These are phyloP conservation scores for Starmerella vaccinii DNA, from an alignment of 805 yeast species.

Conservation along the genomic window DNA sequence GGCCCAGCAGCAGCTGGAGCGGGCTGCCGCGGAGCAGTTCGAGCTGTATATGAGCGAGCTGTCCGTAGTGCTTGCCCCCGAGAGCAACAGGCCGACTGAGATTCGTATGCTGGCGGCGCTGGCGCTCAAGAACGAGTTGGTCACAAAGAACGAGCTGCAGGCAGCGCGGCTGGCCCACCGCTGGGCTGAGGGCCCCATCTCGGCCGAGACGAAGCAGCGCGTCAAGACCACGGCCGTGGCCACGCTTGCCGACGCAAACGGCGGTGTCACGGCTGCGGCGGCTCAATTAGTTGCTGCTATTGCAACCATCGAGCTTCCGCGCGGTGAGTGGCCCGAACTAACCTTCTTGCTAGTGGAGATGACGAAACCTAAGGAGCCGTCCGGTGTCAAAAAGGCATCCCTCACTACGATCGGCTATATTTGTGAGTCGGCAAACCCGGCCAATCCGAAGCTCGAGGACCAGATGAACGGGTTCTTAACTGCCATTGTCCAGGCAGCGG, in stretches of 20 bases:
- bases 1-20: constrained; percentile 42
- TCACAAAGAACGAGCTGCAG: constrained; percentile 63
- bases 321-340: constrained; percentile 78
- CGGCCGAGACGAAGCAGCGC: constrained; percentile 41
- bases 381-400: constrained; percentile 74
- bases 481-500: constrained; percentile 96
- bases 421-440: constrained; percentile 88
- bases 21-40: constrained; percentile 65
- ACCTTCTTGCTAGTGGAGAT: constrained; percentile 76
- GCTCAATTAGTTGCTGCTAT: constrained; percentile 95
- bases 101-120: constrained; percentile 88
- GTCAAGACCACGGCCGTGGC: constrained; percentile 54
- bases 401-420: constrained; percentile 86
- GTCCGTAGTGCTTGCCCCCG: constrained; percentile 61
- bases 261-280: constrained; percentile 73
- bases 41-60: constrained; percentile 58
- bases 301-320: constrained; percentile 90
- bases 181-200: constrained; percentile 44
- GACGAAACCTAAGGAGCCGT: constrained; percentile 63
- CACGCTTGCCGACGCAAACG: constrained; percentile 55
- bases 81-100: constrained; percentile 44
- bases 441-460: constrained; percentile 59
- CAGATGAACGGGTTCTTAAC: constrained; percentile 88
- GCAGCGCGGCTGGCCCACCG: constrained; percentile 52
- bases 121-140: constrained; percentile 74